Conservation (phyloP, 306 rosid species). For the Benincasa hispida region DNA sequence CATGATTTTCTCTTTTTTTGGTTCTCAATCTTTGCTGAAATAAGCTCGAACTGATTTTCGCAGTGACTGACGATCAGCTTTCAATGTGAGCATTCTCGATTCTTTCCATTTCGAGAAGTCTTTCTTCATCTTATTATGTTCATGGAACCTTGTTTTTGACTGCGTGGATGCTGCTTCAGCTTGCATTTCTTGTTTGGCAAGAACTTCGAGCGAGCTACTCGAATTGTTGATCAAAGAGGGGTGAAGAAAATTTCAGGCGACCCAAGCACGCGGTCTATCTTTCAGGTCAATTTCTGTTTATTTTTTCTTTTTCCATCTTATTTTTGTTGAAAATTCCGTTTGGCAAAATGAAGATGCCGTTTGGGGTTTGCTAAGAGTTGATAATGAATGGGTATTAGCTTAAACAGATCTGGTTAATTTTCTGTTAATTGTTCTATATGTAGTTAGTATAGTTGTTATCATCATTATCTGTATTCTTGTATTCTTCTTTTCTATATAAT, state of each 20-base stretch:
- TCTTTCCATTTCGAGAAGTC: not conserved
- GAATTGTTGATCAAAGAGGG: constrained; percentile 78
- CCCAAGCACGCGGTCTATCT: constrained; percentile 67
- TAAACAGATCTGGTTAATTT: too few relatives aligned
- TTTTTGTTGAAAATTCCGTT: not conserved
- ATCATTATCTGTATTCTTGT: too few relatives aligned
- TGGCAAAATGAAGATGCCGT: not conserved
- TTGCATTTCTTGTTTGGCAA: constrained; percentile 83
- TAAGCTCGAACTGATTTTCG: not conserved
- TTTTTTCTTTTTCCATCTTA: not conserved
- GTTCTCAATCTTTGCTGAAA: not conserved
- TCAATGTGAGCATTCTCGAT: constrained; percentile 30
- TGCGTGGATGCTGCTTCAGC: constrained; percentile 21
- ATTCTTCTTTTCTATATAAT: too few relatives aligned
- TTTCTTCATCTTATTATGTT: not conserved
- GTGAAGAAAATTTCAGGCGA: constrained; percentile 58
- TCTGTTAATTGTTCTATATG: too few relatives aligned
- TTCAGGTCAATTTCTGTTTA: constrained; percentile 36
- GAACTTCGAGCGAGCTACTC: constrained; percentile 81
- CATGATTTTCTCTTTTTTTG: not conserved
- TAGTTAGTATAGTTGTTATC: too few relatives aligned
- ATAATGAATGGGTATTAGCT: too few relatives aligned
- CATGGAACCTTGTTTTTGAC: not conserved
- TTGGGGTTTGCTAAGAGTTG: not conserved
- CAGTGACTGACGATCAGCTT: constrained; percentile 38